These are phyloP conservation scores for Dactylellina parvicollis DNA, from an alignment of 2,329 filamentous ascomycete genomes.

Conservation along the genomic window DNA sequence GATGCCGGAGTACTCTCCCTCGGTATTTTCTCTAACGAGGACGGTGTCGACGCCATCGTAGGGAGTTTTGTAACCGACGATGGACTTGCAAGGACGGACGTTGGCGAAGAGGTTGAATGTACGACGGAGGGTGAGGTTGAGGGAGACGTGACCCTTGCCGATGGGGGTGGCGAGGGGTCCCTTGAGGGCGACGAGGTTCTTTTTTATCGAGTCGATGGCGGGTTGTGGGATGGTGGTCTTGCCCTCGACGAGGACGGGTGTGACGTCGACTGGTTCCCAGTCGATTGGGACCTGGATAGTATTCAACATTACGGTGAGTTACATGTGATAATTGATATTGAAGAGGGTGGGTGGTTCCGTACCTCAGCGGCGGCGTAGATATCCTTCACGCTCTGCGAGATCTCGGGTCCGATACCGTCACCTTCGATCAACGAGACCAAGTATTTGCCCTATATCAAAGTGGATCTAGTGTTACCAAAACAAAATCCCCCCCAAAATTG, in stretches of 20 bases:
- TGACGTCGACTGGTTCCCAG: conserved; percentile 98
- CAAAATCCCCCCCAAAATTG: neutral
- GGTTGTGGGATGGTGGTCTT: conserved; percentile 93
- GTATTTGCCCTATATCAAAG: conserved; percentile 80
- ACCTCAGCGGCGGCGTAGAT: conserved; percentile 97
- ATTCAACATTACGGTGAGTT: neutral
- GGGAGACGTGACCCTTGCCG: conserved; percentile 98
- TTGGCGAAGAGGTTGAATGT: conserved; percentile 99
- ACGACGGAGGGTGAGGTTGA: conserved; percentile 96
- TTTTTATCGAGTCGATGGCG: conserved; percentile 90
- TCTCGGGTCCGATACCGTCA: conserved; percentile 98
- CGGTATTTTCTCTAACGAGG: conserved; percentile 98
- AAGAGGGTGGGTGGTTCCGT: conserved; percentile 54
- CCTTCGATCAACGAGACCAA: conserved; percentile 97
- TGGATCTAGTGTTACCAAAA: neutral
- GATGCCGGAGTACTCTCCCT: conserved; percentile 99
- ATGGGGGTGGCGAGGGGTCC: conserved; percentile 96
- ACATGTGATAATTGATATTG: neutral
- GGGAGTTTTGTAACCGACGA: conserved; percentile 96
- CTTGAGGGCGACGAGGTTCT: conserved; percentile 97
- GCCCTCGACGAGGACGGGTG: conserved; percentile 90
- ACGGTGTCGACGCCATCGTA: conserved; percentile 98
- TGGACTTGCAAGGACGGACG: conserved; percentile 95
- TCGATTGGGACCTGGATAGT: conserved; percentile 79
- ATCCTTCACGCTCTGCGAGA: conserved; percentile 96